A percentile compares a stretch with the other conserved stretches of the same genome.
These are phyloP conservation scores for Colletotrichum sojae DNA, from an alignment of 2,329 filamentous ascomycete species.

Conservation along the genomic window DNA sequence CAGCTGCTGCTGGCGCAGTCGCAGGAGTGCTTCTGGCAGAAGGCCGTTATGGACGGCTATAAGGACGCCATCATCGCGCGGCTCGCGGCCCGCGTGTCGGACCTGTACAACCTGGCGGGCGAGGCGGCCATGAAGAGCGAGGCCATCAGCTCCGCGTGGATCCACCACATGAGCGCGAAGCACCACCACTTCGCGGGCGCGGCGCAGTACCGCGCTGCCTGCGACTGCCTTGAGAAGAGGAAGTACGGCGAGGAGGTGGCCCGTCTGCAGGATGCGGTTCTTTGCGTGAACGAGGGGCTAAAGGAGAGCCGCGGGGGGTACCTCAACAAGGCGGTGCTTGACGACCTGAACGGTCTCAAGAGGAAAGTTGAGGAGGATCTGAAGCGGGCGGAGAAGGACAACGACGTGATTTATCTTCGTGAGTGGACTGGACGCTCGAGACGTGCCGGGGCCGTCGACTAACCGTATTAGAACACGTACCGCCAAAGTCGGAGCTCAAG, in stretches of 20 bases:
- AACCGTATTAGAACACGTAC: constrained; percentile 75
- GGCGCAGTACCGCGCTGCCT: constrained; percentile 91
- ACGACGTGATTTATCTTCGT: constrained; percentile 94
- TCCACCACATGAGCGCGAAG: constrained; percentile 97
- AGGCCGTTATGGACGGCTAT: constrained; percentile 92
- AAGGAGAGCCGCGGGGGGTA: constrained; percentile 82
- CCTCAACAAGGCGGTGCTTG: constrained; percentile 84
- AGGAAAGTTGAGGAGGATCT: constrained; percentile 87
- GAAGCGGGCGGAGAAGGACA: constrained; percentile 94
- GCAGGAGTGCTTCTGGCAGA: constrained; percentile 98
- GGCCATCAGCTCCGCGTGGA: constrained; percentile 93
- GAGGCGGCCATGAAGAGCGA: constrained; percentile 92
- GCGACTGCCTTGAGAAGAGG: constrained; percentile 92
- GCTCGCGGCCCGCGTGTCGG: constrained; percentile 88
- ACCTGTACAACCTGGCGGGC: constrained; percentile 87
- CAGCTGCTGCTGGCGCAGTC: constrained; percentile 91
- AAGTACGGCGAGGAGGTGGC: constrained; percentile 97
- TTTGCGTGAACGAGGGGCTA: constrained; percentile 87
- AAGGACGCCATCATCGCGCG: constrained; percentile 95
- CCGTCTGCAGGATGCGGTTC: constrained; percentile 83
- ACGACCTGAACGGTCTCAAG: constrained; percentile 88
- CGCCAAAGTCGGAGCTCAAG: constrained; percentile 89
- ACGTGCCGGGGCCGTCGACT: constrained; percentile 43
- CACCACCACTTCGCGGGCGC: constrained; percentile 97
- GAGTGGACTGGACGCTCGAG: constrained; percentile 46